These are phyloP conservation scores for Salix caprea DNA, from an alignment of 345 rosid genomes.

Conservation along the genomic window DNA sequence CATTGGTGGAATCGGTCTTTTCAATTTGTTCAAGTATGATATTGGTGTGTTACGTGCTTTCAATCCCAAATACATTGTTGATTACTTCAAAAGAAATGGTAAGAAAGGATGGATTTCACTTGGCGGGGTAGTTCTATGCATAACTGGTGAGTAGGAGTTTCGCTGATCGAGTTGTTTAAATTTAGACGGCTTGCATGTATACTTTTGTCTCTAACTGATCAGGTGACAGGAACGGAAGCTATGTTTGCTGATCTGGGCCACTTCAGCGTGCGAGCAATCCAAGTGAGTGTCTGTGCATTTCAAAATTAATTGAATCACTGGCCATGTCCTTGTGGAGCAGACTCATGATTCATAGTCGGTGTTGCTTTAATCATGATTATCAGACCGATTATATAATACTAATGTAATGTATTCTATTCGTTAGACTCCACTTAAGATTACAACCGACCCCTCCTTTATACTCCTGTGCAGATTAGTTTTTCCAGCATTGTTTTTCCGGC, in stretches of 20 bases:
- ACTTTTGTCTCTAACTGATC: no score
- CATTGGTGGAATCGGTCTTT: conserved; percentile 35
- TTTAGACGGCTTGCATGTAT: no score
- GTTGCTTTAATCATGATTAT: no score
- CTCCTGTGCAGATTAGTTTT: no score
- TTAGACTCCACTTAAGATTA: no score
- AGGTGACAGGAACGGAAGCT: conserved; percentile 40
- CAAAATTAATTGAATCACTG: no score
- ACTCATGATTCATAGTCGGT: no score
- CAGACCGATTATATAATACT: no score
- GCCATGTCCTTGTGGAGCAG: no score
- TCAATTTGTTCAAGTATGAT: conserved; percentile 38
- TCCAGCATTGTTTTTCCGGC: conserved; percentile 33
- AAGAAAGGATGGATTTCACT: conserved; percentile 57
- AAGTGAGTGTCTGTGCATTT: conserved; percentile 34
- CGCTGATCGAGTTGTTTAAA: no score
- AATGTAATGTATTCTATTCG: no score
- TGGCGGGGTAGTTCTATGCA: conserved; percentile 64
- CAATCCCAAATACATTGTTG: conserved; percentile 51
- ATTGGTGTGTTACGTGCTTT: conserved; percentile 34
- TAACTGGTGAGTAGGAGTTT: conserved; percentile 44
- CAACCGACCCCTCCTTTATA: no score
- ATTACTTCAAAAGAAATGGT: conserved; percentile 53
- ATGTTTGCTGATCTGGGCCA: conserved; percentile 62
- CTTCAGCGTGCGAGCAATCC: conserved; percentile 43